These are phyloP conservation scores for Penicillium sp. DNA, from an alignment of 2,329 filamentous ascomycete genomes.

Conservation along the genomic window DNA sequence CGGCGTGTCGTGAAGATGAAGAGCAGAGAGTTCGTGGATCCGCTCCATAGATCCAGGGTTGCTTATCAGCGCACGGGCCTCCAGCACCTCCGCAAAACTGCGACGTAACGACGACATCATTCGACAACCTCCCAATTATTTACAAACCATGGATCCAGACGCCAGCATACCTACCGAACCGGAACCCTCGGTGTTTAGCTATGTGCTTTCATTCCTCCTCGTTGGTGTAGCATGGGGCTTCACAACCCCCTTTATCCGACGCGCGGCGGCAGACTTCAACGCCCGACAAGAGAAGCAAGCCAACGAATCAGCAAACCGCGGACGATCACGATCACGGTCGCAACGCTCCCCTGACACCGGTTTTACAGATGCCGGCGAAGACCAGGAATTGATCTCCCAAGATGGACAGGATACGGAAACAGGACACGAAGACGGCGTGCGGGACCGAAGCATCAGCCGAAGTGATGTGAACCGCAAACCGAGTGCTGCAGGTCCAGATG, in stretches of 20 bases:
- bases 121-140: not conserved
- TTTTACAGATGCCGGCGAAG: constrained; percentile 7
- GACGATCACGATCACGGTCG: constrained; percentile 14
- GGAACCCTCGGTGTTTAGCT: constrained; percentile 64
- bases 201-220: constrained; percentile 83
- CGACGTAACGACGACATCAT: constrained; percentile 5
- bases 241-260: constrained; percentile 88
- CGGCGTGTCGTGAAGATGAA: not conserved
- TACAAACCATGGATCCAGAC: constrained; percentile 35
- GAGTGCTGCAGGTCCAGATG: constrained; percentile 43
- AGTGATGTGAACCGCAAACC: constrained; percentile 8
- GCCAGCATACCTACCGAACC: constrained; percentile 23
- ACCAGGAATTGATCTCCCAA: constrained; percentile 18
- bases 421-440: constrained; percentile 6
- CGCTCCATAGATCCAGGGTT: not conserved
- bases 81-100: not conserved
- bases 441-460: constrained; percentile 17
- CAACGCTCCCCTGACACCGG: not conserved
- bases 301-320: constrained; percentile 3
- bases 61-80: constrained; percentile 10
- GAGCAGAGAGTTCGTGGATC: not conserved
- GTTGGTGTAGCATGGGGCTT: constrained; percentile 93
- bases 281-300: constrained; percentile 50
- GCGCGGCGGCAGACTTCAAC: constrained; percentile 75
- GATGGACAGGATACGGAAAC: constrained; percentile 3